Base-by-base conservation (phyloP, 345 rosid genomes). In the Draba incana region DNA sequence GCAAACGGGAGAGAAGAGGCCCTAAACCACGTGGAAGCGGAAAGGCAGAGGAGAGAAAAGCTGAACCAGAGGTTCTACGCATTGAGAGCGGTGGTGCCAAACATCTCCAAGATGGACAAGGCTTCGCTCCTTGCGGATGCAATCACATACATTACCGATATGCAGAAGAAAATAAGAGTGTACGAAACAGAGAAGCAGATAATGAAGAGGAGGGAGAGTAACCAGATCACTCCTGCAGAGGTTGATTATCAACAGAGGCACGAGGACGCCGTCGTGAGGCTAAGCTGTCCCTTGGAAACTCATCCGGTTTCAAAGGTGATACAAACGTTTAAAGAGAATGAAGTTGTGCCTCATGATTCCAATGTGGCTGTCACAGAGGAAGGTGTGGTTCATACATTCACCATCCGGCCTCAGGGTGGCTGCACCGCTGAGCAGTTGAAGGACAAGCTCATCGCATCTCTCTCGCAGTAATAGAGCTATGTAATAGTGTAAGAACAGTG, bases 1-100 rank as follows among this genome's bases (percentile, higher is more conserved):
- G 99, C 97, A 8, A 94, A 91, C 57, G 99, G 99, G 33, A 84
- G 99, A 70, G 98, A 91, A 75, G 99, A 94, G 77, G 95, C 99
- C 0, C 61, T 94, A 63, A 94, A 91, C 80, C 99, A 94, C 3
- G 97, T 94, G 47, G 97, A 91, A 82, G 99, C 99, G 0, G 98
- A 94, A 70, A 69, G 99, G 12, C 97, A 94, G 74, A 85, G 99
- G 77, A 88, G 97, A 52, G 96, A 94, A 74, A 93, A 94, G 80
- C 90, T 94, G 55, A 94, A 91, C 80, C 99, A 94, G 81, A 86
- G 96, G 66, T 94, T 94, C 72, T 94, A 94, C 61, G 97, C 97
- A 1, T 78, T 90, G 70, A 77, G 98, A 66, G 93, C 97, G 1
- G 95, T 92, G 39, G 98, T 89, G 15, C 96, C 98, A 13, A 92